phyloP scores from a whole-genome alignment of 768 basidiomycete genomes.

The Tricholoma sp. region DNA sequence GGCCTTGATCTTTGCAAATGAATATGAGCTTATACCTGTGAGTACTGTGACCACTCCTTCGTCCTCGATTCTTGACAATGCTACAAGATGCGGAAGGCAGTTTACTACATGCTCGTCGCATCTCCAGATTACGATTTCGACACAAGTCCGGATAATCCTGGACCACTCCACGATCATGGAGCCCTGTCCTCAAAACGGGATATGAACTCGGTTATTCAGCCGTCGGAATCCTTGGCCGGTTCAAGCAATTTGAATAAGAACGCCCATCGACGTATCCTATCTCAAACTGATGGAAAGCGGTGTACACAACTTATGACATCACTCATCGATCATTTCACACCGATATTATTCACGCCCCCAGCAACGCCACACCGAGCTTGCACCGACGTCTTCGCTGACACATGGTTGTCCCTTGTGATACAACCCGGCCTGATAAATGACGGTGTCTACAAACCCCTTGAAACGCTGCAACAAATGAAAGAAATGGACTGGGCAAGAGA shows the following conservation, averaged over 20 bases:
- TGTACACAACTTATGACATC: conserved; percentile 46
- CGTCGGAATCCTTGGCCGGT: background rate
- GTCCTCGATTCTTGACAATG: conserved; percentile 1
- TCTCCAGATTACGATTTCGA: conserved; percentile 11
- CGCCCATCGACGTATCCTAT: conserved; percentile 18
- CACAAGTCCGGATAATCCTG: background rate
- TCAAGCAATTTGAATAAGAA: background rate
- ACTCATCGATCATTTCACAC: conserved; percentile 65
- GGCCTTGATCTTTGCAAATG: conserved; percentile 46
- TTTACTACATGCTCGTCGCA: conserved; percentile 62
- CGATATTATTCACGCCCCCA: conserved; percentile 66
- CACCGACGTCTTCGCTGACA: conserved; percentile 65
- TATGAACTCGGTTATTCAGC: conserved; percentile 4
- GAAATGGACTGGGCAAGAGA: conserved; percentile 50
- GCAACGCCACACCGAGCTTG: conserved; percentile 70
- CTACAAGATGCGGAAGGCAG: conserved; percentile 50
- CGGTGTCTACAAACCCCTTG: conserved; percentile 67
- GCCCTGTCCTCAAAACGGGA: conserved; percentile 5
- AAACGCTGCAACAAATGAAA: conserved; percentile 61
- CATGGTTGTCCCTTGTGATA: conserved; percentile 70
- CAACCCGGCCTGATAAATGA: conserved; percentile 56
- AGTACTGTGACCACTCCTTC: conserved; percentile 18
- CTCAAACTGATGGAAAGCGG: conserved; percentile 28
- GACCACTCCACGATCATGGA: background rate
- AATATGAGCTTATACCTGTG: conserved; percentile 45